Evolutionary conservation across 2,329 filamentous ascomycete species (phyloP).

Genomic region (Exutisphaerella laricina): DNA sequence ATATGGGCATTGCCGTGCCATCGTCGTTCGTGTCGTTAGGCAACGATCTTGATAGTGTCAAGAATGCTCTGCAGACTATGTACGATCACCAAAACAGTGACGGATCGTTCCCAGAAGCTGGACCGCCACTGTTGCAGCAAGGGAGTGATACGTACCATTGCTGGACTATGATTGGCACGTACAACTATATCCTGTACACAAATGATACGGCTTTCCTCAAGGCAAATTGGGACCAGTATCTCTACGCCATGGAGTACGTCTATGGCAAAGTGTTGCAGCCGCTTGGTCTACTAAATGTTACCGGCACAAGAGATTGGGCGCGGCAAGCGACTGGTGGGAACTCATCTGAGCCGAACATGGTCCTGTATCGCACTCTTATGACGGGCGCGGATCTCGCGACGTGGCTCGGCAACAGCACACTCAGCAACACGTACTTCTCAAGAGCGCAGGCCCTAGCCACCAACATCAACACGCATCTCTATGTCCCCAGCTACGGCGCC

Average conservation of each 20-base stretch:
- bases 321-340: conserved; percentile 47
- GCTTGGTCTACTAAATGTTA: conserved; percentile 43
- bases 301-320: conserved; percentile 43
- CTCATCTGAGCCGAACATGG: conserved; percentile 43
- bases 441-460: conserved; percentile 35
- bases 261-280: conserved; percentile 39
- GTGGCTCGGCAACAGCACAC: conserved; percentile 40
- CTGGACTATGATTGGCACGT: conserved; percentile 44
- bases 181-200: conserved; percentile 39
- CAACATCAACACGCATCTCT: conserved; percentile 26
- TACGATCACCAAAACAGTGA: conserved; percentile 40
- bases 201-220: conserved; percentile 39
- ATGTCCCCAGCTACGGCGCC: conserved; percentile 29
- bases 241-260: conserved; percentile 41
- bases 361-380: conserved; percentile 48
- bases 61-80: conserved; percentile 44
- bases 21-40: conserved; percentile 35
- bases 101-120: conserved; percentile 37
- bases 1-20: conserved; percentile 48
- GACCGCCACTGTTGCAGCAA: conserved; percentile 36
- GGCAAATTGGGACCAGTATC: conserved; percentile 40
- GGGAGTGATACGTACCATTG: conserved; percentile 49
- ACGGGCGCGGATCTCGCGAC: conserved; percentile 37
- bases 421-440: conserved; percentile 34
- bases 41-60: conserved; percentile 41